Evolutionary conservation across 1,284 basidiomycete genomes (phyloP).

Genomic region (Pterulicium gracile): DNA sequence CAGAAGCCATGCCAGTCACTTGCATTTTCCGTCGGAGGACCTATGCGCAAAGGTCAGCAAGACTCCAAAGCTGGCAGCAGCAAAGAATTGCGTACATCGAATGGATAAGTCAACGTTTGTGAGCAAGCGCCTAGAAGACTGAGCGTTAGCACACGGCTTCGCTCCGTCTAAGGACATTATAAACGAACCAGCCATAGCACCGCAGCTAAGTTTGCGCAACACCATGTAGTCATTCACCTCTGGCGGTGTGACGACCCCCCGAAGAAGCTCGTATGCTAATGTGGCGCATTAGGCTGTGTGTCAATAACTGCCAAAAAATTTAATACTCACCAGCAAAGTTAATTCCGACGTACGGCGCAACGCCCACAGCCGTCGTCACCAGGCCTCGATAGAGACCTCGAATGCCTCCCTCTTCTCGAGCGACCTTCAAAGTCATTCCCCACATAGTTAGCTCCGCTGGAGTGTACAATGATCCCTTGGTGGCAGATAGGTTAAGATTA

Average conservation of each 20-base stretch:
- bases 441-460: slow-evolving; percentile 63
- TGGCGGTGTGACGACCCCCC: slow-evolving; percentile 66
- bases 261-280: slow-evolving; percentile 57
- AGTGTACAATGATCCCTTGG: slow-evolving; percentile 25
- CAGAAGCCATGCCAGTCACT: slow-evolving; percentile 74
- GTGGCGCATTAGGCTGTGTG: background rate
- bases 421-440: slow-evolving; percentile 85
- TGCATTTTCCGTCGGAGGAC: slow-evolving; percentile 86
- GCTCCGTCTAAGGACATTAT: background rate
- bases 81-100: slow-evolving; percentile 77
- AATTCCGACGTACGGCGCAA: slow-evolving; percentile 83
- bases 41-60: no score
- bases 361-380: slow-evolving; percentile 81
- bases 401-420: slow-evolving; percentile 85
- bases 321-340: slow-evolving; percentile 18
- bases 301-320: slow-evolving; percentile 57
- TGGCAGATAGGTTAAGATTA: slow-evolving; percentile 15
- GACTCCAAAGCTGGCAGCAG: no score
- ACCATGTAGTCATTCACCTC: slow-evolving; percentile 46
- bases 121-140: slow-evolving; percentile 16
- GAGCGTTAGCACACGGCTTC: background rate
- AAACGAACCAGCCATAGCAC: slow-evolving; percentile 60
- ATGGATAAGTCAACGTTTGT: slow-evolving; percentile 91
- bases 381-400: slow-evolving; percentile 83
- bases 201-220: slow-evolving; percentile 58